Percentiles rank a stretch among this genome's conserved stretches.
Evolutionary conservation across 2,329 filamentous ascomycete genomes (phyloP).

Genomic region (Aspergillus sp.): DNA sequence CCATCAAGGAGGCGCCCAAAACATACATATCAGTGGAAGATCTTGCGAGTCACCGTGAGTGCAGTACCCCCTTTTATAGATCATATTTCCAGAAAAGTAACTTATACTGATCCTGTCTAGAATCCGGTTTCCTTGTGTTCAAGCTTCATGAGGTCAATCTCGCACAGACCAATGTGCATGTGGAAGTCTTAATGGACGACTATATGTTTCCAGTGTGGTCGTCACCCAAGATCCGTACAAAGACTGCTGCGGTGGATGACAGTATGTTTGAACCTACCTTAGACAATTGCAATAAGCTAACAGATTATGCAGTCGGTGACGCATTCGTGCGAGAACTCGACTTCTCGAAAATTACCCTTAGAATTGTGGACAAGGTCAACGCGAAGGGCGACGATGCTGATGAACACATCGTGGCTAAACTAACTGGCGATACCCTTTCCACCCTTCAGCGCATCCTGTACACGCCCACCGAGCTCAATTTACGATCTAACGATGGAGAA

Average conservation of each 20-base stretch:
- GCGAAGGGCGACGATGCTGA: constrained; percentile 66
- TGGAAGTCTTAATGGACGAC: constrained; percentile 93
- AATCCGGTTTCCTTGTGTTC: constrained; percentile 92
- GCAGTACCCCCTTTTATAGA: neutral
- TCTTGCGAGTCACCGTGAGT: constrained; percentile 69
- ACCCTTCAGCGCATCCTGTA: constrained; percentile 91
- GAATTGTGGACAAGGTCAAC: constrained; percentile 77
- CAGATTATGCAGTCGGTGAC: constrained; percentile 64
- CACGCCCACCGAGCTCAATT: constrained; percentile 77
- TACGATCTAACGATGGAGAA: constrained; percentile 76
- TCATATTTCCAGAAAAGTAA: too few relatives aligned
- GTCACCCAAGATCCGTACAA: constrained; percentile 72
- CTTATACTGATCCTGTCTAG: constrained; percentile 45
- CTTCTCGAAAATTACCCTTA: constrained; percentile 87
- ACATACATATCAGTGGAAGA: constrained; percentile 77
- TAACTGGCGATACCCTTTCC: constrained; percentile 81
- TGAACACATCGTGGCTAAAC: constrained; percentile 74
- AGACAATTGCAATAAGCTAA: constrained; percentile 19
- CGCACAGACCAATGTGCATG: constrained; percentile 69
- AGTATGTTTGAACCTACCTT: constrained; percentile 46
- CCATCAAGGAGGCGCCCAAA: constrained; percentile 65
- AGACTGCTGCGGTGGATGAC: constrained; percentile 76
- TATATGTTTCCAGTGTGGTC: constrained; percentile 88
- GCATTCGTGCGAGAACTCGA: constrained; percentile 97
- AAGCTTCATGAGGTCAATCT: constrained; percentile 89